These are phyloP conservation scores for Melaleuca quinquenervia DNA, from an alignment of 345 rosid species.

Conservation along the genomic window DNA sequence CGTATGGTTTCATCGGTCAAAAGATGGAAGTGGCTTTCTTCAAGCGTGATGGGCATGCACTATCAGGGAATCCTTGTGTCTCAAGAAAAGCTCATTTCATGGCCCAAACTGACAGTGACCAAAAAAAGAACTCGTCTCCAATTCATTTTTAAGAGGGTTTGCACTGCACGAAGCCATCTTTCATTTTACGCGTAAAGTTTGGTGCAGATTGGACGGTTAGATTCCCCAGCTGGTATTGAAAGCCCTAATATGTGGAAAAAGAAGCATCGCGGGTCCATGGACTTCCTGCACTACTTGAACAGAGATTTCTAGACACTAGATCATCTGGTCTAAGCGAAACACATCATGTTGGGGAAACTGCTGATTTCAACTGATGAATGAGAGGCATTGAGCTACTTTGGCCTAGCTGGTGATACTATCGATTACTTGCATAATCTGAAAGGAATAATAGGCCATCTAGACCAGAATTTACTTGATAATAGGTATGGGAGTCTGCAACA, in stretches of 20 bases:
- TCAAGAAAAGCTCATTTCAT: constrained; percentile 19
- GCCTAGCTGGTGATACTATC: background rate
- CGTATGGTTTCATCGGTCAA: background rate
- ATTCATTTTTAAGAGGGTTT: background rate
- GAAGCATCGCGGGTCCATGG: background rate
- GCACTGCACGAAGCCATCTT: background rate
- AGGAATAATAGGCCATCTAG: background rate
- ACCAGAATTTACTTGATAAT: background rate
- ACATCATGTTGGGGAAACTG: background rate
- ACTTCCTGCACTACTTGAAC: background rate
- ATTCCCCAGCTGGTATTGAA: background rate
- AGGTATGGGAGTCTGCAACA: background rate
- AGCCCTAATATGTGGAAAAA: background rate
- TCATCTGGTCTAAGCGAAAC: background rate
- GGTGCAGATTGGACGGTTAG: background rate
- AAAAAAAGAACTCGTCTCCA: background rate
- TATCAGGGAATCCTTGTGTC: constrained; percentile 34
- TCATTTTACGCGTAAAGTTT: background rate
- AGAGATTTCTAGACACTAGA: background rate
- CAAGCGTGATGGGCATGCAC: constrained; percentile 26
- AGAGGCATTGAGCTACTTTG: background rate
- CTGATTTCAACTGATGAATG: background rate
- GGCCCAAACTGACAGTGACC: background rate
- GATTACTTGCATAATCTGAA: background rate
- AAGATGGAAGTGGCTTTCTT: constrained; percentile 10